Evolutionary conservation across 2,329 filamentous ascomycete species (phyloP), one percentile per base, ranked within the genome.

Genomic region (Hypoxylon sp.): DNA sequence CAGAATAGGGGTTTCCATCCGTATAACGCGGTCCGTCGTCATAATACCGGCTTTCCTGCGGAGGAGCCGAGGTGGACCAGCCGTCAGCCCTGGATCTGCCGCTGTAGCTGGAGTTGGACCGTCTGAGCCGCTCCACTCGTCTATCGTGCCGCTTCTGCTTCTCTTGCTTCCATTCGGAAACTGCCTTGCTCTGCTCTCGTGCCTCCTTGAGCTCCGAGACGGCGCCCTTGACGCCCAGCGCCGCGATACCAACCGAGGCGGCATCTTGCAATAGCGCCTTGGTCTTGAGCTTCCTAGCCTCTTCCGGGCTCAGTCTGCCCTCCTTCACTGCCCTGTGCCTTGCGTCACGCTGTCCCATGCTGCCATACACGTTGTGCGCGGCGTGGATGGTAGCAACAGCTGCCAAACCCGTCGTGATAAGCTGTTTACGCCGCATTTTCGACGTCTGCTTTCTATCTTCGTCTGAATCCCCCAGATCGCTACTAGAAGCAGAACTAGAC

Each of bases 381-480:
- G 83, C 83, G 71, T 86, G 83, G 66, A 86, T 84, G 65, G 82
- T 85, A 69, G 83, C 83, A 61, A 85, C 81, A 48, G 81, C 78
- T 50, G 83, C 83, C 54, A 86, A 74, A 42, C 82, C 83, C 6
- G 82, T 80, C 50, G 81, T 85, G 55, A 86, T 63, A 58, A 84
- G 66, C 77, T 85, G 83, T 80, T 86, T 85, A 83, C 83, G 82
- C 83, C 77, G 82, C 78, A 85, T 83, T 71, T 83, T 85, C 71
- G 77, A 81, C 31, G 77, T 77, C 60, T 75, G 76, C 71, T 78
- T 83, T 70, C 80, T 78, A 63, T 86, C 83, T 18, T 83, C 81
- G 15, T 82, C 80, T 60, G 83, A 85, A 72, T 85, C 82, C 46
- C 83, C 83, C 45, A 85, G 70, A 66, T 85, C 82, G 17, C 81